Base-by-base conservation (phyloP, 495 filamentous ascomycete species). In the Parathielavia appendiculata region DNA sequence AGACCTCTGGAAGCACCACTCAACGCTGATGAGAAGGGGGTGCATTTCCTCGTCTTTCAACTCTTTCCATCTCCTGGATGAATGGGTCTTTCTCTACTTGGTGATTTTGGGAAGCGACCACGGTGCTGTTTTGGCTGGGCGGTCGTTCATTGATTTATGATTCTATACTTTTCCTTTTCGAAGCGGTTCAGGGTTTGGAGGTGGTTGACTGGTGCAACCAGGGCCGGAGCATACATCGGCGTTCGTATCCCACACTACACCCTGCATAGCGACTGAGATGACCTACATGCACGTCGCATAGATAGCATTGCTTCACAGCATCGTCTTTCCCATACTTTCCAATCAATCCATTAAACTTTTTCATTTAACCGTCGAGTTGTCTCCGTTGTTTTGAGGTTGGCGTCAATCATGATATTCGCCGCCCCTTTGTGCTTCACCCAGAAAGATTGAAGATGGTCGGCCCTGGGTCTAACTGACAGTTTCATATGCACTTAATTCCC, bases 271-370 rank as follows among this genome's bases (percentile, higher is more conserved):
- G 8, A 17, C 32, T 50, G 17, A n/a, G n/a, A n/a, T n/a, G n/a
- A n/a, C 47, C 34, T 50, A 17, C 5, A n/a, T 34, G 12, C 32
- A 50, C 16, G 19, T 50, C 19, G 45, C n/a, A 32, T 10, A 32
- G 1, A 45, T 26, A 48, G 23, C 45, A 32, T 50, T 50, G 47
- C 47, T 50, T 19, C 47, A 50, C 47, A 19, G 26, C 47, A 50
- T 36, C n/a, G n/a, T n/a, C n/a, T n/a, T n/a, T n/a, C n/a, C n/a
- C n/a, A n/a, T n/a, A n/a, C n/a, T n/a, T n/a, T n/a, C n/a, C n/a
- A n/a, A n/a, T n/a, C n/a, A n/a, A n/a, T n/a, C n/a, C n/a, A n/a
- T n/a, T n/a, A n/a, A n/a, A n/a, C n/a, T n/a, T n/a, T n/a, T n/a
- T n/a, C n/a, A n/a, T n/a, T n/a, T n/a, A n/a, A n/a, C n/a, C n/a